Conservation (phyloP, 495 filamentous ascomycete species). For the Podospora pseudopauciseta region DNA sequence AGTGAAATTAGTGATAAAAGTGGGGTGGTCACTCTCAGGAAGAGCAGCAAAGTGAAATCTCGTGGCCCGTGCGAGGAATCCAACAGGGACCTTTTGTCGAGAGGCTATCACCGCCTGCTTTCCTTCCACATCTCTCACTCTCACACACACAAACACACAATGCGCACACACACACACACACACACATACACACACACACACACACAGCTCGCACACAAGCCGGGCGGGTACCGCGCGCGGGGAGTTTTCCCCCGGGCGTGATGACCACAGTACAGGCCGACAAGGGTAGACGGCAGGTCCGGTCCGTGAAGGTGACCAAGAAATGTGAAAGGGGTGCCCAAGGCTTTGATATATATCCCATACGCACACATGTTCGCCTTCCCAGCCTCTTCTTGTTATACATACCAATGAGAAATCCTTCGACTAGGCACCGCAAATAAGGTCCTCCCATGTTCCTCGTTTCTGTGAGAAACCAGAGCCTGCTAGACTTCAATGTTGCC, state of each 20-base stretch:
- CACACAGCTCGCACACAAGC: neutral
- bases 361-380: neutral
- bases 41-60: too few relatives aligned
- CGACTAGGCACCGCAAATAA: neutral
- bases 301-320: neutral
- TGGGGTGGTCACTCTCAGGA: too few relatives aligned
- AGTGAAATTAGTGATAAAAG: too few relatives aligned
- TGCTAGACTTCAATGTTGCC: neutral
- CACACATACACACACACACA: too few relatives aligned
- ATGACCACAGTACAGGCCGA: neutral
- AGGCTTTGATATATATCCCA: neutral
- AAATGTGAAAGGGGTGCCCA: neutral
- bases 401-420: neutral
- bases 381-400: neutral
- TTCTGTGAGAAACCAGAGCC: neutral
- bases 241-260: neutral
- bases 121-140: too few relatives aligned
- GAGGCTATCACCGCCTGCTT: too few relatives aligned
- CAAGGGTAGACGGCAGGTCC: slow-evolving; percentile 11
- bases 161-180: neutral
- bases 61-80: too few relatives aligned
- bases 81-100: neutral
- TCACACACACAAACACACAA: too few relatives aligned
- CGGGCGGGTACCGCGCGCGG: neutral
- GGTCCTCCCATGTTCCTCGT: neutral